Evolutionary conservation across 2,329 filamentous ascomycete species (phyloP).

Genomic region (Pseudogymnoascus sp.): DNA sequence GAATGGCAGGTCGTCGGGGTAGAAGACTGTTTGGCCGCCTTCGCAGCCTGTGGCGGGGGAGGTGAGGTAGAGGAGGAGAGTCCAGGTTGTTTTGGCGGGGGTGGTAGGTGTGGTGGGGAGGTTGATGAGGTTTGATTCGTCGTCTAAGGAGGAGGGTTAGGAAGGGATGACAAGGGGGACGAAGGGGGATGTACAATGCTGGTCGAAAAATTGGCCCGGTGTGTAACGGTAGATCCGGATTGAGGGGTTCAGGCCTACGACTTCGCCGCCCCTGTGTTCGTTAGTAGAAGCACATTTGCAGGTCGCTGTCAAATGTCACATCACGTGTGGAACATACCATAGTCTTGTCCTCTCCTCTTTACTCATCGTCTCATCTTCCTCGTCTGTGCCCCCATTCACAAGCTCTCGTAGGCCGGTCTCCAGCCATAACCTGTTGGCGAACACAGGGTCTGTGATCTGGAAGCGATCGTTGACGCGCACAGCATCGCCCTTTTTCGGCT

Average conservation of each 20-base stretch:
- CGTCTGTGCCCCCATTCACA: slow-evolving; percentile 18
- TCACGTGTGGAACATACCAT: slow-evolving; percentile 20
- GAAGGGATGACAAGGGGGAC: neutral
- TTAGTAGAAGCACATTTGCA: slow-evolving; percentile 12
- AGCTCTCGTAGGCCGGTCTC: slow-evolving; percentile 63
- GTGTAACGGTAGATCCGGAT: slow-evolving; percentile 85
- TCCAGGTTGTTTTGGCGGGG: slow-evolving; percentile 77
- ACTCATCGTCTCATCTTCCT: slow-evolving; percentile 16
- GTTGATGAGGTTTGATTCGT: slow-evolving; percentile 71
- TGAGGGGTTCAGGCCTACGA: slow-evolving; percentile 79
- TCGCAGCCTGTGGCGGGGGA: slow-evolving; percentile 65
- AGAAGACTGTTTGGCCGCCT: slow-evolving; percentile 89
- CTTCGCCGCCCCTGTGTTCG: slow-evolving; percentile 66
- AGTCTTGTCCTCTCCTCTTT: slow-evolving; percentile 22
- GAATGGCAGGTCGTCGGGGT: slow-evolving; percentile 54
- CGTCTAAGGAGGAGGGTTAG: slow-evolving; percentile 48
- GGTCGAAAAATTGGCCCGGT: slow-evolving; percentile 83
- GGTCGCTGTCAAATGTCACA: neutral
- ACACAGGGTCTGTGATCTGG: slow-evolving; percentile 67
- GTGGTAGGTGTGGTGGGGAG: slow-evolving; percentile 42
- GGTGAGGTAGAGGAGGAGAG: slow-evolving; percentile 79
- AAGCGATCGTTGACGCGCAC: slow-evolving; percentile 83
- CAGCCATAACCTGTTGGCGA: slow-evolving; percentile 71
- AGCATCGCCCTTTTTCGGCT: slow-evolving; percentile 60
- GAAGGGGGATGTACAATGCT: slow-evolving; percentile 63